Conservation (phyloP, 352 stramenopile genomes). For the Phytopythium cucurbitacearum region DNA sequence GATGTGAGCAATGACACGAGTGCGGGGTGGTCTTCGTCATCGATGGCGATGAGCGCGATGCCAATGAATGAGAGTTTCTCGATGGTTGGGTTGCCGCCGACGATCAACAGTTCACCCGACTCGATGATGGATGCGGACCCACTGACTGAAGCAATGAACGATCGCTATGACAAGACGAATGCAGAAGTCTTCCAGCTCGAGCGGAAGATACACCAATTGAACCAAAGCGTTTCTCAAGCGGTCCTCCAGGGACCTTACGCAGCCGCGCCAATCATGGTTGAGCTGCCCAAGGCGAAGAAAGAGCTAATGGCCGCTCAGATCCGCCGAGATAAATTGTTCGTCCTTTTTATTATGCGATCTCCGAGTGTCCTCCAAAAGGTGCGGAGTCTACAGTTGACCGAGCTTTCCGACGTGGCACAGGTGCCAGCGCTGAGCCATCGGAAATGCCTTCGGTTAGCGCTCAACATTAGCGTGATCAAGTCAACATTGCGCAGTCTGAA, state of each 20-base stretch:
- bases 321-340: conserved; percentile 30
- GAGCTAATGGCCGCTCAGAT: conserved; percentile 23
- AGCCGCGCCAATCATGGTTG: conserved; percentile 19
- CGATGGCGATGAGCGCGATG: neutral
- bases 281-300: conserved; percentile 22
- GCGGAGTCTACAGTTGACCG: conserved; percentile 37
- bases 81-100: too few species aligned
- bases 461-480: conserved; percentile 40
- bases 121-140: conserved; percentile 23
- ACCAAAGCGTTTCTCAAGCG: conserved; percentile 35
- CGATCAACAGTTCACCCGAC: neutral
- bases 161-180: conserved; percentile 47
- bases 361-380: conserved; percentile 47
- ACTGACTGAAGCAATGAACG: conserved; percentile 49
- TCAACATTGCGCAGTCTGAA: conserved; percentile 31
- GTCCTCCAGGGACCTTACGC: conserved; percentile 40
- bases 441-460: conserved; percentile 50
- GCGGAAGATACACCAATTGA: conserved; percentile 30
- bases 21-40: neutral
- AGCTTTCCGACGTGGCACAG: conserved; percentile 59
- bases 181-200: conserved; percentile 37
- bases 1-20: too few species aligned
- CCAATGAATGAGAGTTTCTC: too few species aligned
- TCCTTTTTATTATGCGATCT: conserved; percentile 57
- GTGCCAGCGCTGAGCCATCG: conserved; percentile 47